A percentile compares a stretch with the other conserved stretches of the same genome.
phyloP scores from a whole-genome alignment of 2,329 filamentous ascomycete species.

The Dothiorella sarmentorum region DNA sequence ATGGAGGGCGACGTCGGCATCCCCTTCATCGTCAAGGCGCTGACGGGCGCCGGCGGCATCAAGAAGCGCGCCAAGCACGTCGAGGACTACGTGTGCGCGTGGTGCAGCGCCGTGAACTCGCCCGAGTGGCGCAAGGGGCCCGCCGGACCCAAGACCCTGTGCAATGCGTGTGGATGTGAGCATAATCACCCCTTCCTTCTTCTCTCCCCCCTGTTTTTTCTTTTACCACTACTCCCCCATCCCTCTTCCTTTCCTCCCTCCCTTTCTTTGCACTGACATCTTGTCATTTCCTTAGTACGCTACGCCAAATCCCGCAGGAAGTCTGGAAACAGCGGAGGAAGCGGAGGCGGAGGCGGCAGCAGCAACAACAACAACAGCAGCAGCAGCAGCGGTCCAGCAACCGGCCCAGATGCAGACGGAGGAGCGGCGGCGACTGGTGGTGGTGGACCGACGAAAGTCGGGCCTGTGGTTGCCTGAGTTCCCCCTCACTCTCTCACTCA shows the following conservation, averaged over 20 bases:
- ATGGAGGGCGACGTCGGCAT: constrained; percentile 1
- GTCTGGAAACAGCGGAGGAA: neutral
- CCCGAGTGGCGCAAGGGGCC: constrained; percentile 16
- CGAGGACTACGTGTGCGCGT: constrained; percentile 10
- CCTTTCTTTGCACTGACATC: neutral
- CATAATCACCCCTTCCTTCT: no score
- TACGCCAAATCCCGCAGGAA: constrained; percentile 9
- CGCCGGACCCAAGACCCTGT: constrained; percentile 2
- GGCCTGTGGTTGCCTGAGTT: neutral
- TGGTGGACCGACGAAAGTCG: neutral
- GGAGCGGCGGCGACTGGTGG: neutral
- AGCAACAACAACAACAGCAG: neutral
- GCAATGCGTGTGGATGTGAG: constrained; percentile 17
- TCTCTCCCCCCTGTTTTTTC: neutral
- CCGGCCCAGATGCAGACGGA: neutral
- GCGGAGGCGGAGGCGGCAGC: neutral
- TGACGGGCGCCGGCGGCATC: neutral
- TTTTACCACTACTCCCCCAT: no score
- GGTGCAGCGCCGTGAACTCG: neutral
- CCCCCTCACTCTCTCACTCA: no score
- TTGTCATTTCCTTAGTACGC: neutral
- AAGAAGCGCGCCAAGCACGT: neutral
- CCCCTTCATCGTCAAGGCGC: neutral
- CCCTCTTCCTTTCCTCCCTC: neutral
- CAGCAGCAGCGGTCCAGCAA: neutral